A percentile compares a stretch with the other conserved stretches of the same genome.
Evolutionary conservation across 2,329 filamentous ascomycete genomes (phyloP).

Genomic region (Penicillium sumatraense): DNA sequence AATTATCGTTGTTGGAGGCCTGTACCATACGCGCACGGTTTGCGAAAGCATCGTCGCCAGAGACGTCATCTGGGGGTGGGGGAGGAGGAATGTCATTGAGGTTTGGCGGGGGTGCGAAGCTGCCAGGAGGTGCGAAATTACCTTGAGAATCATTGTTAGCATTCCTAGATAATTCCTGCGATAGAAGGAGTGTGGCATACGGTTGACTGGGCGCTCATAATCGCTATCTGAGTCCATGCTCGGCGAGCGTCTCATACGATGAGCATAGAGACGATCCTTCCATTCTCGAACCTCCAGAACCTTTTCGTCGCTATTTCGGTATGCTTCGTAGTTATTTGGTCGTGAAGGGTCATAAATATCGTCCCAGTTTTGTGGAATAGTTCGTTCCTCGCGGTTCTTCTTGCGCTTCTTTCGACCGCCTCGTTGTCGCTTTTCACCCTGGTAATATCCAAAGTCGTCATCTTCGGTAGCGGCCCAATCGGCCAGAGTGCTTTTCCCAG

Average conservation of each 20-base stretch:
- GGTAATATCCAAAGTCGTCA: constrained; percentile 73
- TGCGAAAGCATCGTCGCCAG: constrained; percentile 72
- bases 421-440: constrained; percentile 69
- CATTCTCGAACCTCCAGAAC: constrained; percentile 80
- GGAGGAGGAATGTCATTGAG: constrained; percentile 43
- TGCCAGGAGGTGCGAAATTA: constrained; percentile 56
- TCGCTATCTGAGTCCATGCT: constrained; percentile 56
- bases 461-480: constrained; percentile 85
- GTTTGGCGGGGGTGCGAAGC: constrained; percentile 58
- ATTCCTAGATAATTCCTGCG: background rate
- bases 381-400: constrained; percentile 69
- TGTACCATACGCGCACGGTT: constrained; percentile 64
- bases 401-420: constrained; percentile 79
- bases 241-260: constrained; percentile 58
- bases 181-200: constrained; percentile 39
- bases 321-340: constrained; percentile 84
- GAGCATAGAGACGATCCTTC: constrained; percentile 79
- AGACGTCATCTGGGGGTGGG: constrained; percentile 59
- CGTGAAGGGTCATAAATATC: constrained; percentile 85
- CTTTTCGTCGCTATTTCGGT: constrained; percentile 81
- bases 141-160: constrained; percentile 32
- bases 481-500: constrained; percentile 71
- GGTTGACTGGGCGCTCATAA: constrained; percentile 51
- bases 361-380: constrained; percentile 75
- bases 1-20: constrained; percentile 23